Base-by-base conservation (phyloP, 257 asterid genomes). In the Handroanthus guayacan region DNA sequence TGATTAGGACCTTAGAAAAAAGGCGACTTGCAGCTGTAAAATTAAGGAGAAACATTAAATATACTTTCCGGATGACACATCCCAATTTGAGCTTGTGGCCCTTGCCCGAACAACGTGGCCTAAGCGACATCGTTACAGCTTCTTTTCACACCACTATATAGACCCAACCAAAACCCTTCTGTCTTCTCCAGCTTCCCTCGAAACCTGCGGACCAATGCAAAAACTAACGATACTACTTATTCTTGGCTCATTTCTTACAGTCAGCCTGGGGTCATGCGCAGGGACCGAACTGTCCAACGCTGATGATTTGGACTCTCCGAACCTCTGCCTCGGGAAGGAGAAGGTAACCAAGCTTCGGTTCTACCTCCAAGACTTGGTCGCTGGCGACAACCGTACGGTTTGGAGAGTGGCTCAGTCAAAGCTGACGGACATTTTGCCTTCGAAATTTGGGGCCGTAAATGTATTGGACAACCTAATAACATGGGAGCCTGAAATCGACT, bases 381-480 rank as follows among this genome's bases (percentile, higher is more conserved):
- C 82, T 2, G 86, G 86, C 5, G 70, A 69, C 7, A 68, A 65
- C 3, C 74, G 38, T 0, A 75, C 81, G 1, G 84, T 84, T 0
- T 79, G 76, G 75, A 2, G 9, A 2, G 77, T 84, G 11, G 82
- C 86, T 1, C 20, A 43, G 7, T 41, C 77, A 51, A 44, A 75
- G 45, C 37, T 79, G 0, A 72, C 79, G 11, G 67, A 75, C 7
- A 5, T 50, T 5, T 50, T 76, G 5, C 76, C 79, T 0, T 81
- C 82, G 1, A 13, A 2, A 0, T 84, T 84, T 17, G 84, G 88
- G 3, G 65, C 8, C 5, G 10, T 75, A 18, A 0, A 5, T 0
- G 76, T 67, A 3, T 0, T 81, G 36, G 84, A 84, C 76, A 69
- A 81, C 69, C 62, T 76, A 3, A 73, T 84, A 0, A 84, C 84